phyloP scores from a whole-genome alignment of 805 yeast species.

The Starmerella apis region DNA sequence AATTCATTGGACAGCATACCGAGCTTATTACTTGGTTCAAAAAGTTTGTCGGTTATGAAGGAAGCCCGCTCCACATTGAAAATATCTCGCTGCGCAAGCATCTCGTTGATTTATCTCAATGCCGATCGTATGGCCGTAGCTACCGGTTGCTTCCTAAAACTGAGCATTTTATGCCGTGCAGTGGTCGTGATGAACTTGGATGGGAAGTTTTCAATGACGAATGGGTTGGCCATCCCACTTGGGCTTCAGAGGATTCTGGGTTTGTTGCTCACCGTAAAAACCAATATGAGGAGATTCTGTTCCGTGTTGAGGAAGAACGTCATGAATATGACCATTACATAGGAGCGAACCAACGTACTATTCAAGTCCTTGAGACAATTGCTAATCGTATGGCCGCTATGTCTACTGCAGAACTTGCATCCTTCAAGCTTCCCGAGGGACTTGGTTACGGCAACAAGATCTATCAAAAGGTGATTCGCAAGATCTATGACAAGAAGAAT shows the following conservation, averaged over 20 bases:
- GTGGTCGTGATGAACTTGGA: slow-evolving; percentile 97
- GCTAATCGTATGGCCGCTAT: slow-evolving; percentile 88
- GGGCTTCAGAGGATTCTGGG: slow-evolving; percentile 99
- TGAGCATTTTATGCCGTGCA: slow-evolving; percentile 93
- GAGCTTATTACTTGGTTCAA: slow-evolving; percentile 89
- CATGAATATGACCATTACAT: slow-evolving; percentile 93
- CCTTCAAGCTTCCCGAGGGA: slow-evolving; percentile 82
- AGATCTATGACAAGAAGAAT: slow-evolving; percentile 85
- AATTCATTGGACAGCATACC: slow-evolving; percentile 68
- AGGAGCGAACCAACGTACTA: slow-evolving; percentile 89
- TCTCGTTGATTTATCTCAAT: slow-evolving; percentile 74
- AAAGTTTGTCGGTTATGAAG: slow-evolving; percentile 78
- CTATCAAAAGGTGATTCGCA: slow-evolving; percentile 84
- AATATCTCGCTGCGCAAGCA: slow-evolving; percentile 81
- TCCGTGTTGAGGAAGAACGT: slow-evolving; percentile 93
- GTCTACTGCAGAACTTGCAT: slow-evolving; percentile 79
- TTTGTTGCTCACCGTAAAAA: slow-evolving; percentile 97
- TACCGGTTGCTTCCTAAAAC: slow-evolving; percentile 86
- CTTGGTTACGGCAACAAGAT: slow-evolving; percentile 90
- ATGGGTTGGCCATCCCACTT: slow-evolving; percentile 99
- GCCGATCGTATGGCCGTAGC: slow-evolving; percentile 92
- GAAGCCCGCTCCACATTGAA: slow-evolving; percentile 76
- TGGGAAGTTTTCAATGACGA: slow-evolving; percentile 98
- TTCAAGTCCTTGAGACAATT: slow-evolving; percentile 89
- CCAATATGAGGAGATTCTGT: slow-evolving; percentile 91